phyloP scores from a whole-genome alignment of 1,139 yeast species.

The Saccharomyces uvarum region DNA sequence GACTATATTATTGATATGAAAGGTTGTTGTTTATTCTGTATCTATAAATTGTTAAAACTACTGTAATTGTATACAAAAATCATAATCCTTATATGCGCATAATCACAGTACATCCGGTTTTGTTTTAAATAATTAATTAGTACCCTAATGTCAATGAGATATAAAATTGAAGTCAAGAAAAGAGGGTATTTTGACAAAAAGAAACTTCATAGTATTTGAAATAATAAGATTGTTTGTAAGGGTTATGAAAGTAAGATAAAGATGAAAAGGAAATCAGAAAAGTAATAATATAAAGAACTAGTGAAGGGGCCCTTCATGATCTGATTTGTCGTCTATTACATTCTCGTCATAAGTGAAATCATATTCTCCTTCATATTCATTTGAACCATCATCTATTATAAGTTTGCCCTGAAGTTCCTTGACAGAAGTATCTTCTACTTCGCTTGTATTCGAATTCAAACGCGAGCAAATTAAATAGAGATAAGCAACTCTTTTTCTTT shows the following conservation, averaged over 20 bases:
- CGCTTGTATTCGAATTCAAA: conserved; percentile 16
- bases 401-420: conserved; percentile 30
- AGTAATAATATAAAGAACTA: neutral
- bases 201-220: neutral
- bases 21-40: neutral
- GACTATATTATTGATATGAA: neutral
- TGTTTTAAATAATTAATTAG: neutral
- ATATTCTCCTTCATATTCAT: conserved; percentile 39
- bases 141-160: neutral
- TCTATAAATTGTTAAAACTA: neutral
- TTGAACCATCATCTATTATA: conserved; percentile 31
- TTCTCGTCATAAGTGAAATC: conserved; percentile 36
- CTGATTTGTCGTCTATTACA: conserved; percentile 32
- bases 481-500: conserved; percentile 84
- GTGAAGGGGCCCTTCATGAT: conserved; percentile 14
- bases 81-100: neutral
- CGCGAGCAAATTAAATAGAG: conserved; percentile 48
- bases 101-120: neutral
- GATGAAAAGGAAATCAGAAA: neutral
- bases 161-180: neutral
- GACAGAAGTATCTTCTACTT: conserved; percentile 29
- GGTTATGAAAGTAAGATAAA: neutral
- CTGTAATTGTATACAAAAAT: neutral
- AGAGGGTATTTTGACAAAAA: neutral
- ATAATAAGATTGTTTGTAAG: neutral